Evolutionary conservation across 108 stramenopile genomes (phyloP).

Genomic region (Cylindrotheca fusiformis): DNA sequence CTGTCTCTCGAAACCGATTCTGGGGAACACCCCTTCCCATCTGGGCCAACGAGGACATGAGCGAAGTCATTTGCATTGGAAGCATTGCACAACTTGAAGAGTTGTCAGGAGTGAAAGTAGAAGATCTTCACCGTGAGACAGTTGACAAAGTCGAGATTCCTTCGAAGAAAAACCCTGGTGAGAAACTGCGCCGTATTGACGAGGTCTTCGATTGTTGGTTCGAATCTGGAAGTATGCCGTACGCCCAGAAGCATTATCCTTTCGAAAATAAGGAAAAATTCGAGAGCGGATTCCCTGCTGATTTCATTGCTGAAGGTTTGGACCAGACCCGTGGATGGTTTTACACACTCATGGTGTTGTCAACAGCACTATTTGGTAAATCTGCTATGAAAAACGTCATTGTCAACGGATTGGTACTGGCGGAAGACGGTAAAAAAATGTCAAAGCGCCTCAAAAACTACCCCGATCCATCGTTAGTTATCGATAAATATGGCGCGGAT

Average conservation of each 20-base stretch:
- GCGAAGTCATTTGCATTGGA: slow-evolving; percentile 93
- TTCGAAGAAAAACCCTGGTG: slow-evolving; percentile 89
- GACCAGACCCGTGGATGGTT: slow-evolving; percentile 99
- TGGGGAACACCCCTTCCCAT: slow-evolving; percentile 99
- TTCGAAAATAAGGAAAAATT: slow-evolving; percentile 98
- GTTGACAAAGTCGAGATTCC: slow-evolving; percentile 96
- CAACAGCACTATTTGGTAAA: slow-evolving; percentile 97
- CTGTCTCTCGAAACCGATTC: slow-evolving; percentile 96
- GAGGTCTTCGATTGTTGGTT: slow-evolving; percentile 99
- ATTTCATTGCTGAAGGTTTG: slow-evolving; percentile 99
- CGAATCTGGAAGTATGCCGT: slow-evolving; percentile 99
- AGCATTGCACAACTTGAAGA: slow-evolving; percentile 93
- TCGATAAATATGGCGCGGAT: slow-evolving; percentile 96
- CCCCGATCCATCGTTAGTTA: slow-evolving; percentile 93
- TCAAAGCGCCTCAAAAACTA: slow-evolving; percentile 99
- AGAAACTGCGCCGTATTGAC: slow-evolving; percentile 85
- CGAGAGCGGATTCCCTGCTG: slow-evolving; percentile 97
- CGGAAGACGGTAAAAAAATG: slow-evolving; percentile 99
- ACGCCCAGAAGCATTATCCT: slow-evolving; percentile 99
- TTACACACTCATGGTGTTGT: slow-evolving; percentile 99
- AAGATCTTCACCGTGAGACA: slow-evolving; percentile 95
- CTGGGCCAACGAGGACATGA: slow-evolving; percentile 93
- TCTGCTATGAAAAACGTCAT: slow-evolving; percentile 99
- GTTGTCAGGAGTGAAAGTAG: slow-evolving; percentile 77
- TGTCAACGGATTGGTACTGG: slow-evolving; percentile 97